Conservation (phyloP, 768 basidiomycete genomes). For the Russula brevipes region DNA sequence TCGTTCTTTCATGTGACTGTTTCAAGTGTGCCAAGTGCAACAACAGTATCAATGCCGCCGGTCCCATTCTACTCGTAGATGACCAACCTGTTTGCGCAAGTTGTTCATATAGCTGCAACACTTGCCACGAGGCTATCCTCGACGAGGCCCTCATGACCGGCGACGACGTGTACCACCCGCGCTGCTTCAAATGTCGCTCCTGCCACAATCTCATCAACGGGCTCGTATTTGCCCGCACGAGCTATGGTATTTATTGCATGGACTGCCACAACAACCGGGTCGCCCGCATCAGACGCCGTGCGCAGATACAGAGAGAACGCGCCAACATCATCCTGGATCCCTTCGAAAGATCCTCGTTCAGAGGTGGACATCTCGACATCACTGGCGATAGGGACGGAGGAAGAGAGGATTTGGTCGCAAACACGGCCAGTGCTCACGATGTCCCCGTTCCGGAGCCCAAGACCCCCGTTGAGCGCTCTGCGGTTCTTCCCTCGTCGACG, state of each 20-base stretch:
- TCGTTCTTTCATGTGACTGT: constrained; percentile 94
- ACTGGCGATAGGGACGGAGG: not conserved
- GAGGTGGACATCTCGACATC: not conserved
- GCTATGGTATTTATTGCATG: constrained; percentile 99
- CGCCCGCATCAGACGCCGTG: constrained; percentile 84
- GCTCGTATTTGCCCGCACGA: constrained; percentile 96
- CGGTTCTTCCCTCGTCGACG: not conserved
- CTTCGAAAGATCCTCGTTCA: not conserved
- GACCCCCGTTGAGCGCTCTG: not conserved
- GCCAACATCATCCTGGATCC: no score
- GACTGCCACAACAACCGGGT: constrained; percentile 97
- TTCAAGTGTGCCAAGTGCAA: constrained; percentile 97
- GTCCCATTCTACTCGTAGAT: constrained; percentile 92
- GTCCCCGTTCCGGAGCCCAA: not conserved
- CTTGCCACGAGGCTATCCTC: constrained; percentile 89
- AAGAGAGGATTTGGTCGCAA: not conserved
- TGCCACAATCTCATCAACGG: constrained; percentile 95
- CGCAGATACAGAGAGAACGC: constrained; percentile 76
- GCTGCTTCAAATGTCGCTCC: constrained; percentile 97
- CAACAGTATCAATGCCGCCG: constrained; percentile 89
- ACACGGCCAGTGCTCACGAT: not conserved
- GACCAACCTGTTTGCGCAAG: constrained; percentile 94
- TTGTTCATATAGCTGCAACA: constrained; percentile 93
- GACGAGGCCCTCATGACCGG: constrained; percentile 99
- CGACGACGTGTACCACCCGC: constrained; percentile 96